phyloP scores from a whole-genome alignment of 805 yeast species.

The Kuraishia borneana region DNA sequence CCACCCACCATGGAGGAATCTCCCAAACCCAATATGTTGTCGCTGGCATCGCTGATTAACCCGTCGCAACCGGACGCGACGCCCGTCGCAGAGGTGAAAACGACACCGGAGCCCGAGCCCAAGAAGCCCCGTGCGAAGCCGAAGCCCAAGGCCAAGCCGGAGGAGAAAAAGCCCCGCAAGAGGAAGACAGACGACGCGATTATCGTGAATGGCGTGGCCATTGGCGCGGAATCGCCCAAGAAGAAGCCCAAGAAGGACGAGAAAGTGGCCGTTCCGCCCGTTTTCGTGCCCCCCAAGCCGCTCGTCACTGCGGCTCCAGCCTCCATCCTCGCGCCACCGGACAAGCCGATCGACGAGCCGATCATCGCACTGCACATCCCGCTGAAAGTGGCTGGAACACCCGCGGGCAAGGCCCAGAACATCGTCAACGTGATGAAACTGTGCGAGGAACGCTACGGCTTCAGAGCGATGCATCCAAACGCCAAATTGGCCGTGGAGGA shows the following conservation, averaged over 20 bases:
- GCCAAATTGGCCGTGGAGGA: slow-evolving; percentile 46
- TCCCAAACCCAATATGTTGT: slow-evolving; percentile 6
- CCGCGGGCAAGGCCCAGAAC: slow-evolving; percentile 48
- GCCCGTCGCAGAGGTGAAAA: not conserved
- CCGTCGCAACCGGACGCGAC: slow-evolving; percentile 6
- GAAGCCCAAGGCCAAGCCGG: slow-evolving; percentile 1
- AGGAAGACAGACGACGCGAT: not conserved
- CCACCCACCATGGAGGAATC: no score
- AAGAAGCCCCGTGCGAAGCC: not conserved
- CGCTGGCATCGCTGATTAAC: slow-evolving; percentile 15
- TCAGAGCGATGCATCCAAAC: slow-evolving; percentile 57
- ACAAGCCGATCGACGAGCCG: slow-evolving; percentile 16
- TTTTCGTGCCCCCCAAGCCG: not conserved
- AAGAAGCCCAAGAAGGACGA: not conserved
- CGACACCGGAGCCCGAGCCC: not conserved
- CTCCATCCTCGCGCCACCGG: not conserved
- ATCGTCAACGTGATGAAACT: slow-evolving; percentile 61
- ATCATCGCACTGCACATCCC: slow-evolving; percentile 48
- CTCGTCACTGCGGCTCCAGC: not conserved
- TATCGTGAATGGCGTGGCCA: not conserved
- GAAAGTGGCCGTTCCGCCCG: not conserved
- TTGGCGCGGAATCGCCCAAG: not conserved
- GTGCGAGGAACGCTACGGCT: slow-evolving; percentile 81
- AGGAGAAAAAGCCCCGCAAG: not conserved
- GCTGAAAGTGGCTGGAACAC: slow-evolving; percentile 30